Base-by-base conservation (phyloP, 805 yeast genomes). In the Hanseniaspora vineae region DNA sequence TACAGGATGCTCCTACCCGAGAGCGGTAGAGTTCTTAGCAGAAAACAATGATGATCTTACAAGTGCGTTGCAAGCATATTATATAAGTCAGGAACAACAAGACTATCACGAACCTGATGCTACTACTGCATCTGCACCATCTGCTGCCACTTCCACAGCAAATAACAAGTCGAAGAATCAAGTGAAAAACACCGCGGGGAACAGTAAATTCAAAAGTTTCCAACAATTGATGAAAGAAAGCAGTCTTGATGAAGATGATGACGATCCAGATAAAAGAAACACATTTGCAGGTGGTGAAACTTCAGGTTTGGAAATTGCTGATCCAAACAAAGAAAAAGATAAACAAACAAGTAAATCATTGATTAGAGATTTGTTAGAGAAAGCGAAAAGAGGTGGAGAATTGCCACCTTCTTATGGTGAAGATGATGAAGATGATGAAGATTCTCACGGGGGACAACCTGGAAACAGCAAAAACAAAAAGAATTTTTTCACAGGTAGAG, bases 231-330 rank as follows among this genome's bases (percentile, higher is more conserved):
- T 64, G 9, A 60, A 61, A 45, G 64, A 54, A 12, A 64, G 67
- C 42, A 61, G 62, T 18, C 65, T 64, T 20, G 66, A 64, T 15
- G 74, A 67, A 11, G 69, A 67, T 15, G 76, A 67, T 42, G 74
- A 69, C 8, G 76, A 69, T n/a, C 78, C 75, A 51, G 80, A 76
- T 49, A 73, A 72, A 37, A 75, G 81, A 49, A 77, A 79, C 56
- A 75, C 79, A 51, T 80, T 76, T 64, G 81, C 84, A 1, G 76
- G 76, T 45, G 86, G 70, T 43, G 82, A 83, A 60, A 84, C 84
- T 49, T 81, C 89, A 1, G 92, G 80, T 4, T 67, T 84, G 52
- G 84, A 82, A 60, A 89, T 84, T 18, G 86, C 85, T 55, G 84
- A 84, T 57, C 92, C 92, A 20, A 70, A 70, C 53, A 66, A 66